phyloP scores from a whole-genome alignment of 1,284 basidiomycete genomes.

The Rhodotorula sp. region DNA sequence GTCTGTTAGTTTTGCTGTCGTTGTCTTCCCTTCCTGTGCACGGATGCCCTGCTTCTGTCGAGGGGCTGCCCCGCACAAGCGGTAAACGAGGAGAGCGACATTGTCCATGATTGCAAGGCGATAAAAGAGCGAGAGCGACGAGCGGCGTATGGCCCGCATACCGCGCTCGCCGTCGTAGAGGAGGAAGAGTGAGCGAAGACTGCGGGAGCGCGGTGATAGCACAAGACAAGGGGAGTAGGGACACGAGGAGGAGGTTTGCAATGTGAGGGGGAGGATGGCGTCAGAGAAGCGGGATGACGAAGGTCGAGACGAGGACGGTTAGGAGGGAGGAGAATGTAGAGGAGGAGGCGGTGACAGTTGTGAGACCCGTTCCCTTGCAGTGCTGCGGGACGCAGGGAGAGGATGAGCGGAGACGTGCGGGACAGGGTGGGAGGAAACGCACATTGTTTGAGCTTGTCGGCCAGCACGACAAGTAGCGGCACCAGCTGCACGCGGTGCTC shows the following conservation, averaged over 20 bases:
- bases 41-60: too few relatives aligned
- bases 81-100: too few relatives aligned
- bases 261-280: background rate
- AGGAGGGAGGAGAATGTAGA: conserved; percentile 9
- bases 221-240: background rate
- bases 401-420: background rate
- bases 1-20: background rate
- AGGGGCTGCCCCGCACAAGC: too few relatives aligned
- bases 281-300: conserved; percentile 27
- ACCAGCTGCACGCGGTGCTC: conserved; percentile 76
- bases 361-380: conserved; percentile 46
- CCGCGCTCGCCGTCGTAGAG: background rate
- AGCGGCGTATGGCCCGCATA: background rate
- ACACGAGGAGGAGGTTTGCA: background rate
- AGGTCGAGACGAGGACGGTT: conserved; percentile 33
- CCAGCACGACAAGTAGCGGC: conserved; percentile 68
- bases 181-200: background rate
- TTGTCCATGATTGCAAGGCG: background rate
- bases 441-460: conserved; percentile 17
- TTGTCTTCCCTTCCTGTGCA: background rate
- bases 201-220: background rate
- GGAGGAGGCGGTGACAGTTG: conserved; percentile 19
- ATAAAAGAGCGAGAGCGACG: background rate
- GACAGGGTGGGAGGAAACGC: background rate
- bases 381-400: conserved; percentile 10